phyloP scores from a whole-genome alignment of 306 rosid species.

The Trifolium dubium region DNA sequence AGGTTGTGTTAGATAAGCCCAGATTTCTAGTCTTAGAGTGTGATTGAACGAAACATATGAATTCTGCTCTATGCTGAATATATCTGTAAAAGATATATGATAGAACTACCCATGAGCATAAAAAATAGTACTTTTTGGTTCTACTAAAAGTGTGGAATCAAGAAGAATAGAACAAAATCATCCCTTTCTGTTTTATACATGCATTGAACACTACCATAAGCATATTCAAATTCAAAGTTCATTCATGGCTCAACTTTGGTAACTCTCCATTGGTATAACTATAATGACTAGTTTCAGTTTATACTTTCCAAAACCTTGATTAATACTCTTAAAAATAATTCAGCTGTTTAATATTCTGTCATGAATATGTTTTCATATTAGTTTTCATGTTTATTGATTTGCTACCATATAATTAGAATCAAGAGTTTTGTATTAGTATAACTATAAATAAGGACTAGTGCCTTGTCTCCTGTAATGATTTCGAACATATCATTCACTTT shows the following conservation, averaged over 20 bases:
- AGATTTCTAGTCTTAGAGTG: background rate
- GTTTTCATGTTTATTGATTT: background rate
- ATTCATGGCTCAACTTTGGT: background rate
- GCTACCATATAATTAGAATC: background rate
- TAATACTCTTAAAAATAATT: background rate
- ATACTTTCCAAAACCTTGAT: background rate
- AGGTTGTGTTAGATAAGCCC: background rate
- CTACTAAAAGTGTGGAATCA: slow-evolving; percentile 3
- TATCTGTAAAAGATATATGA: background rate
- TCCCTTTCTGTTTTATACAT: background rate
- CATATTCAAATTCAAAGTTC: background rate
- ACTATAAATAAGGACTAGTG: background rate
- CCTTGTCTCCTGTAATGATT: background rate
- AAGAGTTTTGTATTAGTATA: slow-evolving; percentile 1
- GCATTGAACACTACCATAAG: background rate
- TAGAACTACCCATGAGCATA: background rate
- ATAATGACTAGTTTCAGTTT: background rate
- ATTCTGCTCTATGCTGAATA: background rate
- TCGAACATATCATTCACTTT: background rate
- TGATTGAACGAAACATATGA: background rate
- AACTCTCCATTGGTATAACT: background rate
- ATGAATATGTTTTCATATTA: background rate
- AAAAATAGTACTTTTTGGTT: background rate
- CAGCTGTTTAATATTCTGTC: background rate
- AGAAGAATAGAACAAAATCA: slow-evolving; percentile 8